Conservation (phyloP, 2,329 filamentous ascomycete species). For the Orbilia oligospora region DNA sequence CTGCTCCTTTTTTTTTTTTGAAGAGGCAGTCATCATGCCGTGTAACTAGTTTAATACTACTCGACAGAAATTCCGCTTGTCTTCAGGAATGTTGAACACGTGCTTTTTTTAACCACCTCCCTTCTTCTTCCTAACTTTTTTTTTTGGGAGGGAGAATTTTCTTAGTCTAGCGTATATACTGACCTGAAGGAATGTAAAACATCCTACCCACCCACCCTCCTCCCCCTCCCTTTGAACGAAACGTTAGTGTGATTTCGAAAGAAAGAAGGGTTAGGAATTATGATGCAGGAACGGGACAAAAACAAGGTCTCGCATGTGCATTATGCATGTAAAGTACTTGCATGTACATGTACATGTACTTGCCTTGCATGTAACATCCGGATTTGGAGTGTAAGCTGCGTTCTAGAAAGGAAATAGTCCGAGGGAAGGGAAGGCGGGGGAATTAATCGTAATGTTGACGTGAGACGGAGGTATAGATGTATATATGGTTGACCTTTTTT, state of each 20-base stretch:
- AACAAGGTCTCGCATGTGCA: neutral
- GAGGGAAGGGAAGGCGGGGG: neutral
- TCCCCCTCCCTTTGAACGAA: neutral
- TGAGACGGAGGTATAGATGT: too few relatives aligned
- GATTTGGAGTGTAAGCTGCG: conserved; percentile 7
- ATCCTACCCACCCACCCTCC: too few relatives aligned
- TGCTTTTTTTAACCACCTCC: neutral
- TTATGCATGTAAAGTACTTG: too few relatives aligned
- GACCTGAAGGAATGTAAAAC: neutral
- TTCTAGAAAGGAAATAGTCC: neutral
- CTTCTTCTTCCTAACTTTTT: neutral
- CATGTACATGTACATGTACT: too few relatives aligned
- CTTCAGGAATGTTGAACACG: too few relatives aligned
- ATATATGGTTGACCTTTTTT: too few relatives aligned
- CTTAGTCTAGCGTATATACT: neutral
- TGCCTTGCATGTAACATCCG: neutral
- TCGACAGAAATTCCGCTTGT: too few relatives aligned
- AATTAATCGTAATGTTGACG: neutral
- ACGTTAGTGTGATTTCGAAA: too few relatives aligned
- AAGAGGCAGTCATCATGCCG: neutral
- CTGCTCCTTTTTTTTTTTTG: too few relatives aligned
- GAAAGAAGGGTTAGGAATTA: neutral
- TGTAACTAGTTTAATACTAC: too few relatives aligned
- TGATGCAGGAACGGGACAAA: conserved; percentile 6
- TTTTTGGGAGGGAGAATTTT: neutral